These are phyloP conservation scores for Asterochloris erici DNA, from an alignment of 139 green algal species.

Conservation along the genomic window DNA sequence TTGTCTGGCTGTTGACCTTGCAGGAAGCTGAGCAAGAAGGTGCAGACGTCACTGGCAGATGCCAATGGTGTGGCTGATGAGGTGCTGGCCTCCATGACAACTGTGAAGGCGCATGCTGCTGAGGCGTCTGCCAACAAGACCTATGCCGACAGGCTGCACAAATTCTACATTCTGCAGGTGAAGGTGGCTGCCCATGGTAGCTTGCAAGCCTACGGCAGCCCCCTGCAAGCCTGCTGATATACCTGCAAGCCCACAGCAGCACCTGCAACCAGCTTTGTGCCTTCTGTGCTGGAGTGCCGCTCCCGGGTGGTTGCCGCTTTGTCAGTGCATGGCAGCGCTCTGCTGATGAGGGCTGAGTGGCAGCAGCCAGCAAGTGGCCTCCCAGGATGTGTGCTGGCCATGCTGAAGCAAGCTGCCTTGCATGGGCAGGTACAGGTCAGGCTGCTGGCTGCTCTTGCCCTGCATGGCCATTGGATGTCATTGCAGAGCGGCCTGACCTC, in stretches of 20 bases:
- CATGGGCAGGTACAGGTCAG: no score
- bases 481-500: no score
- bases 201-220: no score
- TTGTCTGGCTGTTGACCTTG: background rate
- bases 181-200: background rate
- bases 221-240: no score
- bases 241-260: background rate
- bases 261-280: background rate
- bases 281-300: background rate
- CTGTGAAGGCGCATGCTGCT: conserved; percentile 71
- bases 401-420: no score
- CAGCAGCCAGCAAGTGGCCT: no score
- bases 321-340: background rate
- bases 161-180: conserved; percentile 44
- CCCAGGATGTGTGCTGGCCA: no score
- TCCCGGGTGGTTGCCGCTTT: background rate
- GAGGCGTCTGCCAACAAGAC: conserved; percentile 46
- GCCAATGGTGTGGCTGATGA: conserved; percentile 81
- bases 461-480: no score
- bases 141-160: conserved; percentile 56
- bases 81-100: conserved; percentile 60
- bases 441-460: no score
- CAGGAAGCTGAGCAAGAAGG: conserved; percentile 60
- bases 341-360: no score
- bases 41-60: conserved; percentile 68